Evolutionary conservation across 495 filamentous ascomycete species (phyloP).

Genomic region (Daldinia decipiens): DNA sequence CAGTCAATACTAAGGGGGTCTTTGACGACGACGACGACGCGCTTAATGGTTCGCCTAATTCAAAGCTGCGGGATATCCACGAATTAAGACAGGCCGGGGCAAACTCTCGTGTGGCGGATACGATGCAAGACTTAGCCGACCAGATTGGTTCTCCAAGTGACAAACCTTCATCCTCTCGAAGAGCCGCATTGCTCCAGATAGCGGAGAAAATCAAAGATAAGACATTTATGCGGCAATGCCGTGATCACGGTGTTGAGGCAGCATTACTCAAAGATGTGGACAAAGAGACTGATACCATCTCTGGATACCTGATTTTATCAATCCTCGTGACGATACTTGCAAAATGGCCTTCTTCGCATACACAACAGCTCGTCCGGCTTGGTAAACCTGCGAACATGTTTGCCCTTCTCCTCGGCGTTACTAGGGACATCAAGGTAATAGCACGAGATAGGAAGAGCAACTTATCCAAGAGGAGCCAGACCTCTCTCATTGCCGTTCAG

Average conservation of each 20-base stretch:
- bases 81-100: constrained; percentile 88
- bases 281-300: constrained; percentile 64
- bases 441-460: constrained; percentile 73
- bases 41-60: constrained; percentile 72
- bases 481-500: constrained; percentile 62
- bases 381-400: constrained; percentile 63
- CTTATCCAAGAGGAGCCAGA: constrained; percentile 70
- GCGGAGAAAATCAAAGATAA: constrained; percentile 76
- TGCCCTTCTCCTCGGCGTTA: constrained; percentile 60
- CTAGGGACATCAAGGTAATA: constrained; percentile 63
- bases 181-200: constrained; percentile 70
- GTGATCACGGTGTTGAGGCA: constrained; percentile 76
- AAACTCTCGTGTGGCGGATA: constrained; percentile 81
- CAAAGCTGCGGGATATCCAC: constrained; percentile 67
- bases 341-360: constrained; percentile 59
- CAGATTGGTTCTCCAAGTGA: constrained; percentile 73
- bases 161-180: constrained; percentile 58
- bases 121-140: constrained; percentile 83
- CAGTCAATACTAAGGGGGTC: constrained; percentile 39
- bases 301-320: constrained; percentile 66
- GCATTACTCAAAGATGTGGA: constrained; percentile 68
- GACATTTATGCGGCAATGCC: constrained; percentile 73
- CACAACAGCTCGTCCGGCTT: constrained; percentile 60
- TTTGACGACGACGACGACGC: constrained; percentile 66
- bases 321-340: constrained; percentile 66